Base-by-base conservation (phyloP, 2,329 filamentous ascomycete genomes). In the Pseudocercospora crystallina region DNA sequence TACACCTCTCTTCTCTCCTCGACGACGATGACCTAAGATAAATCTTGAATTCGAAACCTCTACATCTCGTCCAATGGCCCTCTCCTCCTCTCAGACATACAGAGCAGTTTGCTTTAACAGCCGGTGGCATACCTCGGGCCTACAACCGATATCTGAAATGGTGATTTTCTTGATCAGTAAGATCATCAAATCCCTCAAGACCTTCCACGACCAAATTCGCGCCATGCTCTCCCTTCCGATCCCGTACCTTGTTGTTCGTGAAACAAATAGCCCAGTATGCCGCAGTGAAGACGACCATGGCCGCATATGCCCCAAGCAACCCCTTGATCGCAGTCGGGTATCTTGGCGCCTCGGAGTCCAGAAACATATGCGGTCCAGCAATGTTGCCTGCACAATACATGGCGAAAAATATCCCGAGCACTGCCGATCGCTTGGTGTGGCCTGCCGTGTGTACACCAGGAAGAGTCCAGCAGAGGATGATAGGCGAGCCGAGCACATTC, bases 311-410 rank as follows among this genome's bases (percentile, higher is more conserved):
- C 10, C 51, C 51, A 8, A 54, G 34, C 8, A 61, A 37, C 1
- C 54, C 59, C 12, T 53, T 61, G 37, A 59, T 54, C 2, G 74
- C 83, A 0, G 79, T 78, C 2, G 73, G 73, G 58, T 87, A 87
- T 5, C 68, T 61, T 0, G 83, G 84, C 0, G 79, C 78, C 49
- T 86, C 81, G 7, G 71, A 70, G 12, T 74, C 68, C 54, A 71
- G 75, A 68, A 86, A 86, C 0, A 87, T 72, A 1, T 86, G 67
- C 0, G 83, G 83, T 0, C 83, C 84, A 60, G 86, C 75, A 48
- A 87, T 85, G 63, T 86, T 86, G 3, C 84, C 84, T 0, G 79
- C 76, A 0, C 82, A 79, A 7, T 77, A 76, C 0, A 80, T 82
- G 1, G 80, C 81, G 57, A 84, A 84, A 71, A 80, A 86, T 0